Percentiles rank a stretch among this genome's conserved stretches.
Conservation (phyloP, 257 asterid genomes). For the Fraxinus quadrangulata region DNA sequence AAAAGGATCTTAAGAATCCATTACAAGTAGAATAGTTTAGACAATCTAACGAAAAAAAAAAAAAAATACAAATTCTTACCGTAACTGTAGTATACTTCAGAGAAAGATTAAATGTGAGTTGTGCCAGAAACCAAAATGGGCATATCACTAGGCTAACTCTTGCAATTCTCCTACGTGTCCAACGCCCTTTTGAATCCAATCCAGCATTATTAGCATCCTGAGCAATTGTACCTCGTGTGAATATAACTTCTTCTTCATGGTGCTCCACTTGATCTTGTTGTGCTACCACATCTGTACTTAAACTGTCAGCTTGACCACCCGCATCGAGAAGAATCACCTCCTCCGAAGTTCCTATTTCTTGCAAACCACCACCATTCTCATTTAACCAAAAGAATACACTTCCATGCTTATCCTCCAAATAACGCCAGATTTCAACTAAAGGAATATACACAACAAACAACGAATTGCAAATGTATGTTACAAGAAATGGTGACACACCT, state of each 20-base stretch:
- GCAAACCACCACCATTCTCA: conserved; percentile 25
- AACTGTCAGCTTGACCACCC: conserved; percentile 17
- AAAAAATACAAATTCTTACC: conserved; percentile 44
- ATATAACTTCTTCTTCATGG: conserved; percentile 24
- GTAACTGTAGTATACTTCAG: conserved; percentile 96
- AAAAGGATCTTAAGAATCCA: conserved; percentile 23
- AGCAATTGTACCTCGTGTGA: conserved; percentile 17
- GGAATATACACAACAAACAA: conserved; percentile 83
- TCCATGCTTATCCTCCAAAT: conserved; percentile 71
- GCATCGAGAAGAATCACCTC: conserved; percentile 61
- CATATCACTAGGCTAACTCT: conserved; percentile 85
- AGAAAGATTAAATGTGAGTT: conserved; percentile 87
- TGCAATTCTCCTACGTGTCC: conserved; percentile 84
- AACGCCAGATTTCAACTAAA: conserved; percentile 70
- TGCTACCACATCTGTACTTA: conserved; percentile 22
- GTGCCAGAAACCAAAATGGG: conserved; percentile 94
- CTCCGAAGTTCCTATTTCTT: conserved; percentile 51
- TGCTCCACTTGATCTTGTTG: conserved; percentile 21
- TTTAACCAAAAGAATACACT: conserved; percentile 63
- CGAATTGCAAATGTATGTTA: conserved; percentile 90
- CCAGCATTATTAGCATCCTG: conserved; percentile 32
- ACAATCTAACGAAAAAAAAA: not conserved
- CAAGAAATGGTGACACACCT: conserved; percentile 84
- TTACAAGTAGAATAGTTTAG: conserved; percentile 4
- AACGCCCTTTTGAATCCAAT: conserved; percentile 81